Base-by-base conservation (phyloP, 345 rosid genomes). In the Eucalyptus shirleyi region DNA sequence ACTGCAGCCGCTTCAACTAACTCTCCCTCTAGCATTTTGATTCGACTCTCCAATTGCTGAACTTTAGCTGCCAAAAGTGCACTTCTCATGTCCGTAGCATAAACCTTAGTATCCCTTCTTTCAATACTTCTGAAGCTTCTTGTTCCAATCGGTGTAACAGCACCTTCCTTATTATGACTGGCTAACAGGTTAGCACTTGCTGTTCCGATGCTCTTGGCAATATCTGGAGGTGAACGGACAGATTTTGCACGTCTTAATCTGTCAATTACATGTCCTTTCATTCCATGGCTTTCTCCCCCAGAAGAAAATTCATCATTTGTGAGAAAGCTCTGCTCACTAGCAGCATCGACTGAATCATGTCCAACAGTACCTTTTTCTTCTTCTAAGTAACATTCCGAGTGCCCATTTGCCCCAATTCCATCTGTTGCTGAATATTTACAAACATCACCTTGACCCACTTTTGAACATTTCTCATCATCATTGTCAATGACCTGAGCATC, bases 1-100 rank as follows among this genome's bases (percentile, higher is more conserved):
- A 94, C 87, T 23, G 96, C 98, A 92, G 98, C 99, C 91, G 96
- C 96, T 95, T 98, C 99, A 91, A 95, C 90, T 90, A 98, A 91
- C 93, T 98, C 99, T 87, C 96, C 94, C 91, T 98, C 99, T 72
- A 96, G 99, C 95, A 92, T 92, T 89, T 94, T 92, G 87, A 96
- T 94, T 91, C 90, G 95, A 91, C 69, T 91, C 93, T 96, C 97
- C 94, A 95, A 90, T 89, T 93, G 93, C 91, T 94, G 96, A 88
- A 95, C 89, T 94, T 95, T 98, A 90, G 90, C 90, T 88, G 93
- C 97, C 91, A 93, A 90, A 89, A 91, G 89, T 90, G 93, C 89
- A 87, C 91, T 90, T 87, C 92, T 88, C 18, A 91, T 32, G 87
- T 93, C 94, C 91, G 93, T 94, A 13, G 94, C 92, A 89, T 87